phyloP scores from a whole-genome alignment of 1,284 basidiomycete species.

The Ustilago bromivora region DNA sequence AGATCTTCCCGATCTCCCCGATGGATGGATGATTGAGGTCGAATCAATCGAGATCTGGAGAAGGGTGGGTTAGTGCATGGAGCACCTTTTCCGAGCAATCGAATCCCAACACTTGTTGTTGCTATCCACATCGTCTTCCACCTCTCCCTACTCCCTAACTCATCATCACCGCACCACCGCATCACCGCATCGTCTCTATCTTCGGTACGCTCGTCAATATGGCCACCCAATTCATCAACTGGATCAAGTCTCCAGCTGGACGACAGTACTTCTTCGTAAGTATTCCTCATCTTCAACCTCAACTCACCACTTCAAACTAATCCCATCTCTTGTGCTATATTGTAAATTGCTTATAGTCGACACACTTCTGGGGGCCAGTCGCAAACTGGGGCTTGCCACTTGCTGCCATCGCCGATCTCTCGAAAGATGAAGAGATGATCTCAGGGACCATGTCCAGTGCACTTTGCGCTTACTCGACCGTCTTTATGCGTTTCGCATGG shows the following conservation, averaged over 20 bases:
- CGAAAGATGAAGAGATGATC: conserved; percentile 68
- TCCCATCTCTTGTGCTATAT: not conserved
- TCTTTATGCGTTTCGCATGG: conserved; percentile 69
- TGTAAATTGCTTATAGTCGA: conserved; percentile 38
- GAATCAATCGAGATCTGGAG: not conserved
- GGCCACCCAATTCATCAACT: conserved; percentile 62
- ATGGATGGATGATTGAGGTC: not conserved
- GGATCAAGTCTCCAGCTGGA: conserved; percentile 67
- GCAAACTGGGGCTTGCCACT: conserved; percentile 69
- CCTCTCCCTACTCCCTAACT: not conserved
- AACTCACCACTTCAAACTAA: not conserved
- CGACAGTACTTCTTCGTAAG: conserved; percentile 68
- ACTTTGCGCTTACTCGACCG: conserved; percentile 62
- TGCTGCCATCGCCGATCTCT: conserved; percentile 66
- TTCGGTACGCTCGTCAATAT: conserved; percentile 17
- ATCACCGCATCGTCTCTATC: not conserved
- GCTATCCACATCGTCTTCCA: not conserved
- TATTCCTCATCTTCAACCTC: not conserved
- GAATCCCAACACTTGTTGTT: conserved; percentile 6
- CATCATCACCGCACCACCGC: not conserved
- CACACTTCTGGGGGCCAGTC: conserved; percentile 69
- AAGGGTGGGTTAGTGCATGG: not conserved
- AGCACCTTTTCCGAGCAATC: not conserved
- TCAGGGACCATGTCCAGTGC: conserved; percentile 66
- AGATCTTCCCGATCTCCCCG: not conserved